Evolutionary conservation across 768 basidiomycete species (phyloP), one percentile per base, ranked within the genome.

Genomic region (Xerocomellus amylosporus): DNA sequence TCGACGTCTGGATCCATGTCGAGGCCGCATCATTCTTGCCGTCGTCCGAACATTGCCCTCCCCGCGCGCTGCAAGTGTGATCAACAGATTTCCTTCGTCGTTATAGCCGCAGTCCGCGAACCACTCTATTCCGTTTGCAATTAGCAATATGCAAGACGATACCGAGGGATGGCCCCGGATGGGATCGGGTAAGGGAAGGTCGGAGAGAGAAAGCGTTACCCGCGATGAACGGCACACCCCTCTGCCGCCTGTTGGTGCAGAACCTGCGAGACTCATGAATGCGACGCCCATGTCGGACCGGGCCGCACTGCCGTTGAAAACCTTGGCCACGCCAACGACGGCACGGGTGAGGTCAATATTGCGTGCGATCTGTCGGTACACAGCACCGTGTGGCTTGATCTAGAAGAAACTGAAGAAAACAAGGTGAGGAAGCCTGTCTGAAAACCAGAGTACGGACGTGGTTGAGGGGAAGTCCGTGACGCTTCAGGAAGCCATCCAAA

Each of bases 51-150:
- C n/a, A n/a, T n/a, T n/a, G n/a, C n/a, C n/a, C n/a, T n/a, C n/a
- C n/a, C n/a, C n/a, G n/a, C n/a, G n/a, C n/a, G n/a, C n/a, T n/a
- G n/a, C n/a, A n/a, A n/a, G n/a, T n/a, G n/a, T 84, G 51, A 85
- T 85, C 36, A 86, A 61, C 28, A 87, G 71, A 58, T 78, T 79
- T 4, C 85, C 86, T 51, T 79, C 74, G 3, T 74, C 62, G 47
- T 68, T 76, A 58, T 88, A 87, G 19, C 85, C 82, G 28, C 87
- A 66, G 62, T 89, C 85, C 2, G 81, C 83, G 60, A 84, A 87
- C 80, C 83, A 86, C 55, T 86, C 84, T 84, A 51, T 50, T 30
- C 14, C 46, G 8, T 12, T 37, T 30, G n/a, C 1, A 13, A 30
- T 30, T 30, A 30, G 28, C 8, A 30, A 30, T 30, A 30, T 30